A percentile compares a stretch with the other conserved stretches of the same genome.
Evolutionary conservation across 2,329 filamentous ascomycete genomes (phyloP).

Genomic region (Ilyonectria destructans): DNA sequence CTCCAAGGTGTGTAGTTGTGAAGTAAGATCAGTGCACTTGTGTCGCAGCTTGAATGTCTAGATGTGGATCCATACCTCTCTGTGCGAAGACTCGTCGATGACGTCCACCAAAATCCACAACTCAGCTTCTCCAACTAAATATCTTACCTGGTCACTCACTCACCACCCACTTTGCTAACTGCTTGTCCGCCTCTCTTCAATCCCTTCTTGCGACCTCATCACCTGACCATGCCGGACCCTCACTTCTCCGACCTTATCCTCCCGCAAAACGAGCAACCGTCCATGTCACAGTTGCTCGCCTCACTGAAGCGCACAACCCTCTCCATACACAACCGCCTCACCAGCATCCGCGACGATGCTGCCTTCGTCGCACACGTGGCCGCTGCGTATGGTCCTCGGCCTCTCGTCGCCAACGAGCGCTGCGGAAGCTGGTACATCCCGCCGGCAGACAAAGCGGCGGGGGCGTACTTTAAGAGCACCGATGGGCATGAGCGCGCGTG

Average conservation of each 20-base stretch:
- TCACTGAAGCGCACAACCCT: slow-evolving; percentile 84
- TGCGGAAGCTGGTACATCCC: slow-evolving; percentile 97
- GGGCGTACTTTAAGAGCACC: slow-evolving; percentile 97
- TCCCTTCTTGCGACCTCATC: background rate
- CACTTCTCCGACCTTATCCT: slow-evolving; percentile 64
- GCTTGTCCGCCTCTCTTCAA: slow-evolving; percentile 12
- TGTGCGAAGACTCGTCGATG: slow-evolving; percentile 17
- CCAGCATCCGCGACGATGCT: slow-evolving; percentile 84
- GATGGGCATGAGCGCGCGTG: slow-evolving; percentile 94
- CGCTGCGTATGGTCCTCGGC: slow-evolving; percentile 67
- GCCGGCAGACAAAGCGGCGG: slow-evolving; percentile 75
- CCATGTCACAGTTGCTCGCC: slow-evolving; percentile 79
- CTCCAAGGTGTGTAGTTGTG: background rate
- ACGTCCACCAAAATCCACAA: slow-evolving; percentile 3
- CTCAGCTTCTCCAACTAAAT: background rate
- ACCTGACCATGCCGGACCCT: slow-evolving; percentile 44
- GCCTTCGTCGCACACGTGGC: slow-evolving; percentile 79
- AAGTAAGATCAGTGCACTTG: background rate
- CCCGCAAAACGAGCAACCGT: slow-evolving; percentile 74
- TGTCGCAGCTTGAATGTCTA: background rate
- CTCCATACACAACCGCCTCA: slow-evolving; percentile 85
- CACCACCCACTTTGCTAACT: slow-evolving; percentile 12
- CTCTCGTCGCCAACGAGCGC: slow-evolving; percentile 91
- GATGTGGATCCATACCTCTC: slow-evolving; percentile 2
- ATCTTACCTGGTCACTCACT: background rate